Percentiles rank a stretch among this genome's conserved stretches.
Evolutionary conservation across 2,329 filamentous ascomycete species (phyloP).

Genomic region (Davidsoniella eucalypti): DNA sequence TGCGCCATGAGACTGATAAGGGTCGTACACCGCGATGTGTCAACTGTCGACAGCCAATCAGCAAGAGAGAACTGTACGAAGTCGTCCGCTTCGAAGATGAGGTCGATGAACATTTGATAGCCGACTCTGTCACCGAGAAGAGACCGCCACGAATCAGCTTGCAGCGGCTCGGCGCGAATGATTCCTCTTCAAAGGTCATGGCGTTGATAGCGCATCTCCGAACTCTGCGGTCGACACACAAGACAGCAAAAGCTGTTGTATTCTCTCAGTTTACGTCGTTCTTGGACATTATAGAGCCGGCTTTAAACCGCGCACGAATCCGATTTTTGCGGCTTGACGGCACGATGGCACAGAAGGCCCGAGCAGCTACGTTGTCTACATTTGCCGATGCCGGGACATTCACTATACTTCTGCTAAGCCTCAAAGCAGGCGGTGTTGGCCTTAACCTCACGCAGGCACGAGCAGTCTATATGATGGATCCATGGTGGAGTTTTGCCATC

Average conservation of each 20-base stretch:
- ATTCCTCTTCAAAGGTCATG: constrained; percentile 79
- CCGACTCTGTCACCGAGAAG: constrained; percentile 16
- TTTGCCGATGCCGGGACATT: constrained; percentile 48
- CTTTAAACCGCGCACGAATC: constrained; percentile 56
- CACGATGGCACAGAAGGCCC: constrained; percentile 69
- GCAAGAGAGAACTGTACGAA: constrained; percentile 74
- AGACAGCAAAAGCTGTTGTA: constrained; percentile 69
- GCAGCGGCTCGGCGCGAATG: constrained; percentile 41
- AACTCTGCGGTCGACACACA: constrained; percentile 45
- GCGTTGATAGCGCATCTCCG: constrained; percentile 63
- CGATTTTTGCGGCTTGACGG: constrained; percentile 79
- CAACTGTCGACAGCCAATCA: constrained; percentile 74
- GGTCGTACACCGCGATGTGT: constrained; percentile 68
- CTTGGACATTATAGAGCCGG: constrained; percentile 74
- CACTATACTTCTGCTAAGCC: constrained; percentile 62
- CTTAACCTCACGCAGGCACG: constrained; percentile 82
- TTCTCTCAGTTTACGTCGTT: constrained; percentile 98
- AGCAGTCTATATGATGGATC: constrained; percentile 97
- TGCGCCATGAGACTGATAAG: constrained; percentile 69
- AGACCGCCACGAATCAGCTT: constrained; percentile 34
- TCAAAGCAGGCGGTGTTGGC: constrained; percentile 84
- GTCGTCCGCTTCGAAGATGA: constrained; percentile 65
- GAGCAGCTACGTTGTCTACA: constrained; percentile 58
- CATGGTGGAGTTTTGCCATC: constrained; percentile 96
- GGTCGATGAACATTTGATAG: constrained; percentile 19